These are phyloP conservation scores for Tolypocladium amazonense DNA, from an alignment of 2,329 filamentous ascomycete genomes.

Conservation along the genomic window DNA sequence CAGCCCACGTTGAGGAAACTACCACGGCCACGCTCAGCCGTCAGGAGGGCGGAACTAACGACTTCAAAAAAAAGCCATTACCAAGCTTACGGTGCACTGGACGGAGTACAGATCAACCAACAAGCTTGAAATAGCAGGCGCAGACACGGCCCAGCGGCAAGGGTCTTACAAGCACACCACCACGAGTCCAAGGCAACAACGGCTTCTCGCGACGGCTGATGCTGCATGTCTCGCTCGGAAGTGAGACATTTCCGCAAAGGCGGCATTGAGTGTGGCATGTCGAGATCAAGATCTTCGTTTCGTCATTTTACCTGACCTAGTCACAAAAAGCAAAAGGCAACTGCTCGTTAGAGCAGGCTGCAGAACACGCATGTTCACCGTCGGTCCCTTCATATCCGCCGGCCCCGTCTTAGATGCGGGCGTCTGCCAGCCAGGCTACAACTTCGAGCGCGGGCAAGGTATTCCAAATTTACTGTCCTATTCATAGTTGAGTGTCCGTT, in stretches of 20 bases:
- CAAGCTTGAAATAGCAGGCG: not conserved
- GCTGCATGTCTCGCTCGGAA: not conserved
- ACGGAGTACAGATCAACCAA: not conserved
- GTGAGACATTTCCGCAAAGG: not conserved
- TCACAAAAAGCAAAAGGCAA: constrained; percentile 1
- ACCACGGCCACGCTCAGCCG: not conserved
- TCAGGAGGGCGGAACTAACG: not conserved
- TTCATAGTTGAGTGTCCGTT: not conserved
- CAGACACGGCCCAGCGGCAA: not conserved
- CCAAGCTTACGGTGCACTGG: not conserved
- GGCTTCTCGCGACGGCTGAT: not conserved
- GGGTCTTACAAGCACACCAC: not conserved
- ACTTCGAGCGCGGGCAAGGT: not conserved
- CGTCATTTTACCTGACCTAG: not conserved
- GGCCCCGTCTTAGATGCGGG: not conserved
- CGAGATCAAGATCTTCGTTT: not conserved
- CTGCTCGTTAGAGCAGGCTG: not conserved
- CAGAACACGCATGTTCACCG: not conserved
- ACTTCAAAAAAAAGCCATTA: not conserved
- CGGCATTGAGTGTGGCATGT: not conserved
- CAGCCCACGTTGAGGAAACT: not conserved
- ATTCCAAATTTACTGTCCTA: not conserved
- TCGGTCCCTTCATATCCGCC: not conserved
- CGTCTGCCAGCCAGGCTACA: not conserved
- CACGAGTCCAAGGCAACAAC: not conserved